Evolutionary conservation across 2,329 filamentous ascomycete genomes (phyloP), one percentile per base, ranked within the genome.

Genomic region (Colletotrichum somersetense): DNA sequence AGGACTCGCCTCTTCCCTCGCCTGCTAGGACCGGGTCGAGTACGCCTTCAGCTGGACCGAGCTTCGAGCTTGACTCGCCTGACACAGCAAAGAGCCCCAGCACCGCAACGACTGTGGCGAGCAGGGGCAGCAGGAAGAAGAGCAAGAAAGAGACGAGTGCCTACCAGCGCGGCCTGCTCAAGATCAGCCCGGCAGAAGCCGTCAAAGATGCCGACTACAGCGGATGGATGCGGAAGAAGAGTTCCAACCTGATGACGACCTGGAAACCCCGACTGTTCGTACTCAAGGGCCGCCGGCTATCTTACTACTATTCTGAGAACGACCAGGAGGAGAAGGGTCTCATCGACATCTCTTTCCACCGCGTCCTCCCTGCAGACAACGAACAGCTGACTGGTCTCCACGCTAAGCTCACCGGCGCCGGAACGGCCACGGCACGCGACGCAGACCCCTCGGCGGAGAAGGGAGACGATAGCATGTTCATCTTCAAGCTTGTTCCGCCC

Each of bases 151-250:
- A 94, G 70, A 99, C 96, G 0, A 98, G 95, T 78, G 96, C 96
- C 0, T 99, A 98, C 81, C 93, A 91, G 23, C 92, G 93, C 40
- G 96, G 96, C 0, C 84, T 98, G 52, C 89, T 93, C 76, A 95
- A 95, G 81, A 92, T 96, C 72, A 84, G 89, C 0, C 96, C 96
- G 0, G 87, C 91, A 67, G 94, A 97, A 79, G 95, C 96, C 73
- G 96, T 97, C 82, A 85, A 91, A 73, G 91, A 90, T 73, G 96
- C 94, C 67, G 96, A 99, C 79, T 98, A 97, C 80, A 96, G 92
- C 77, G 96, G 96, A 1, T 99, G 96, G 96, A 99, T 99, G 96
- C 98, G 96, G 86, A 99, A 99, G 88, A 95, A 97, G 82, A 97
- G 94, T 72, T 96, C 94, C 1, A 96, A 96, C 78, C 86, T 98